A percentile compares a stretch with the other conserved stretches of the same genome.
phyloP scores from a whole-genome alignment of 192 early-diverging fungal genomes.

The Jimgerdemannia flammicorona region DNA sequence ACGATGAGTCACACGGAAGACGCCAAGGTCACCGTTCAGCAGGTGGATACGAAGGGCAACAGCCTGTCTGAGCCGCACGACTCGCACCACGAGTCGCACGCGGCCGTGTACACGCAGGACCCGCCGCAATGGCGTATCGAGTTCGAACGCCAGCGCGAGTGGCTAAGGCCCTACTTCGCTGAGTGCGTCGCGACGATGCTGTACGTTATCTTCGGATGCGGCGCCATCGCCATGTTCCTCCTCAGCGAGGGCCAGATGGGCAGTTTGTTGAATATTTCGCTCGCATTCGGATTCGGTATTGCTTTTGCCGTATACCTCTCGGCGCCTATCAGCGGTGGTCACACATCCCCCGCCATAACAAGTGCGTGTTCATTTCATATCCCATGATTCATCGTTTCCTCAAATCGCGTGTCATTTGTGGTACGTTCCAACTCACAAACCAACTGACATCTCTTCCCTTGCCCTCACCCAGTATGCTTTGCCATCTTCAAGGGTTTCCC shows the following conservation, averaged over 20 bases:
- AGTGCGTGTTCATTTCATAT: not conserved
- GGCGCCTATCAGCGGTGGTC: not conserved
- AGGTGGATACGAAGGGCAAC: not conserved
- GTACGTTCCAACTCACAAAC: not conserved
- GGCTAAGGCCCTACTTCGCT: constrained; percentile 2
- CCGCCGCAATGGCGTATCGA: not conserved
- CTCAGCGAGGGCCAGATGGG: not conserved
- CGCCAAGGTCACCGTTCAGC: not conserved
- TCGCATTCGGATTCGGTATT: not conserved
- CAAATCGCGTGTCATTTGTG: no score
- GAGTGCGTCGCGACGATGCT: not conserved
- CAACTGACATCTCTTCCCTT: constrained; percentile 13
- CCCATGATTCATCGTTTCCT: not conserved
- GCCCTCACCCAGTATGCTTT: constrained; percentile 35
- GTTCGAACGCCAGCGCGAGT: not conserved
- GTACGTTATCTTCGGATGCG: not conserved
- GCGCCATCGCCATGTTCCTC: not conserved
- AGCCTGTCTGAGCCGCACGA: not conserved
- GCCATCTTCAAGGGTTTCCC: constrained; percentile 37
- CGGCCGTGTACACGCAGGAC: not conserved
- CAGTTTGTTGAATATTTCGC: not conserved
- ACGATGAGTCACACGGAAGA: not conserved
- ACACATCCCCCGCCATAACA: not conserved
- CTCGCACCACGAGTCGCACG: not conserved
- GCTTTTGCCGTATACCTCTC: constrained; percentile 1